These are phyloP conservation scores for Trichoderma atroviride DNA, from an alignment of 2,329 filamentous ascomycete genomes.

Conservation along the genomic window DNA sequence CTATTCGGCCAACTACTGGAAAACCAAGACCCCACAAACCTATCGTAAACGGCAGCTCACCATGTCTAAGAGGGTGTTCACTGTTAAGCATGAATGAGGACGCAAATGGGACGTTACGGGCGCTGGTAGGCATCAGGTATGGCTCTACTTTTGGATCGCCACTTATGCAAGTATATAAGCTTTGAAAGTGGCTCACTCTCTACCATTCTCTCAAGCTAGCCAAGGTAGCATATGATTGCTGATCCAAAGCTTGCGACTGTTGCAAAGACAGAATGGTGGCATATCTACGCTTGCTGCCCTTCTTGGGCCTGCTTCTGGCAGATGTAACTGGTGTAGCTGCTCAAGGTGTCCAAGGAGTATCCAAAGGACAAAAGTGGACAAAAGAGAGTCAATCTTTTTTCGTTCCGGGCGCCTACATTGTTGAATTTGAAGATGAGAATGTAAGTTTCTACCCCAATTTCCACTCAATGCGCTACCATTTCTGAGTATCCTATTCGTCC, in stretches of 20 bases:
- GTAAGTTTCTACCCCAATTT: neutral
- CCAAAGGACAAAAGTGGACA: constrained; percentile 5
- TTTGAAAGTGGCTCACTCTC: neutral
- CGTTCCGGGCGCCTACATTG: constrained; percentile 54
- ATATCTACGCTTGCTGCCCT: neutral
- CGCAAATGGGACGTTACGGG: constrained; percentile 5
- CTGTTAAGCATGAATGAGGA: neutral
- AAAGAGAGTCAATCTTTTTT: constrained; percentile 25
- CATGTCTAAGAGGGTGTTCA: neutral
- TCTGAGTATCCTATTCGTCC: neutral
- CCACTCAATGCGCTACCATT: neutral
- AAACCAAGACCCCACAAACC: neutral
- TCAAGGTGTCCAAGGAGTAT: neutral
- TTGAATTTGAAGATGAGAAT: constrained; percentile 55
- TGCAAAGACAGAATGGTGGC: neutral
- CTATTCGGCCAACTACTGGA: neutral
- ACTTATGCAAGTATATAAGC: neutral
- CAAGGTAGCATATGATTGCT: neutral
- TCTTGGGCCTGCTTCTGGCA: constrained; percentile 13
- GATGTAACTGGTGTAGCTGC: neutral
- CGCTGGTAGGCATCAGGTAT: neutral
- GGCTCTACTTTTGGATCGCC: neutral
- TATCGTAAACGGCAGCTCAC: constrained; percentile 10
- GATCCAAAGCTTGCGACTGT: neutral
- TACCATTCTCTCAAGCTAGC: neutral